Evolutionary conservation across 192 early-diverging fungal species (phyloP).

Genomic region (Phlyctochytrium planicorne): DNA sequence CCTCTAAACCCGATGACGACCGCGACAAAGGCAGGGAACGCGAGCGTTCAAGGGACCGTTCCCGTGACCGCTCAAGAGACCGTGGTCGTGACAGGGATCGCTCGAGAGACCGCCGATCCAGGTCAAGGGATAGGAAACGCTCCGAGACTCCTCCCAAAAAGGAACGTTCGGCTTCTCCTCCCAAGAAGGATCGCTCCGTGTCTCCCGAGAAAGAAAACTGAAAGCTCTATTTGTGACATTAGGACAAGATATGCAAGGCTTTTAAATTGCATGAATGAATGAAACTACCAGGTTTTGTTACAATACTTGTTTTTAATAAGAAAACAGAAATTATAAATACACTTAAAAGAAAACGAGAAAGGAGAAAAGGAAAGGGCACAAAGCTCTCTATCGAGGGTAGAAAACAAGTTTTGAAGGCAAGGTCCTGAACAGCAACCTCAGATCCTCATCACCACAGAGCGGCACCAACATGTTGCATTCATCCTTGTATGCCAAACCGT

Average conservation of each 20-base stretch:
- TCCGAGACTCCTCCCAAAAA: too few species aligned
- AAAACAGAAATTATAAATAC: background rate
- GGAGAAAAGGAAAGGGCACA: background rate
- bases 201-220: too few species aligned
- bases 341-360: background rate
- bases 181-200: too few species aligned
- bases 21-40: too few species aligned
- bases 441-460: conserved; percentile 33
- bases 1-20: background rate
- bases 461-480: conserved; percentile 29
- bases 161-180: too few species aligned
- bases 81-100: background rate
- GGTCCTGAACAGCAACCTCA: conserved; percentile 27
- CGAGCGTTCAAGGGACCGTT: background rate
- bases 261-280: too few species aligned
- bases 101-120: background rate
- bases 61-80: background rate
- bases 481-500: conserved; percentile 35
- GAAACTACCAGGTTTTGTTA: too few species aligned
- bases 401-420: conserved; percentile 21
- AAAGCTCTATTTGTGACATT: too few species aligned
- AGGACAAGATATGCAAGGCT: too few species aligned
- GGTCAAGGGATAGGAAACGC: background rate
- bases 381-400: conserved; percentile 9
- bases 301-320: background rate